Conservation (phyloP, 1,139 yeast species). For the Geotrichum restrictum region DNA sequence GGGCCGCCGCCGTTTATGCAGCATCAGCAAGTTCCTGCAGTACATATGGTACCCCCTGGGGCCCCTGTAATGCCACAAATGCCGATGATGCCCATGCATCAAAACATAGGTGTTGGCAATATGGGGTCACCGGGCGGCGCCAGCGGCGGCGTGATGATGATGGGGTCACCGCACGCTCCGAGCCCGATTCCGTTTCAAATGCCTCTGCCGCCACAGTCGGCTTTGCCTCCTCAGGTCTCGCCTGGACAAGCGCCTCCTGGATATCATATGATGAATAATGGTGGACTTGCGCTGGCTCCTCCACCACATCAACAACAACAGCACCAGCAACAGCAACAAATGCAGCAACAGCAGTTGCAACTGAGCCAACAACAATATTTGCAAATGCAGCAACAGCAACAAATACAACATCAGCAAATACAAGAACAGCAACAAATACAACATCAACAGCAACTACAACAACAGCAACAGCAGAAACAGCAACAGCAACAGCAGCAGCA, state of each 20-base stretch:
- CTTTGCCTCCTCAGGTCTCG: too few species aligned
- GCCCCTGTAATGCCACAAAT: slow-evolving; percentile 9
- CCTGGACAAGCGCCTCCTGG: too few species aligned
- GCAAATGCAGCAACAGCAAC: not conserved
- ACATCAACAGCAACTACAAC: slow-evolving; percentile 5
- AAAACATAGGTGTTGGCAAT: not conserved
- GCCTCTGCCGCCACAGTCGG: slow-evolving; percentile 5
- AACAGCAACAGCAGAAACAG: slow-evolving; percentile 6
- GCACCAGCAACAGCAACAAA: slow-evolving; percentile 17
- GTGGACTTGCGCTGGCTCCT: not conserved
- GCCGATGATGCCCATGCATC: slow-evolving; percentile 10
- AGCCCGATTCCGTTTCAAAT: slow-evolving; percentile 8
- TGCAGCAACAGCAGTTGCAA: slow-evolving; percentile 1
- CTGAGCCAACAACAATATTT: slow-evolving; percentile 5
- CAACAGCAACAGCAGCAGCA: slow-evolving; percentile 1
- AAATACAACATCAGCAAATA: slow-evolving; percentile 7
- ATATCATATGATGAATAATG: slow-evolving; percentile 1
- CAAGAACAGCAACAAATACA: slow-evolving; percentile 12
- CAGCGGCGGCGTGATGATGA: slow-evolving; percentile 14
- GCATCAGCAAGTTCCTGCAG: not conserved
- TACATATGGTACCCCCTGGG: slow-evolving; percentile 2
- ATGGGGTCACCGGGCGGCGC: slow-evolving; percentile 8
- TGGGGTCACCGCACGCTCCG: slow-evolving; percentile 12
- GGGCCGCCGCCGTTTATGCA: not conserved
- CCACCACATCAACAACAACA: not conserved